Conservation (phyloP, 495 filamentous ascomycete species). For the Xylaria bambusicola region DNA sequence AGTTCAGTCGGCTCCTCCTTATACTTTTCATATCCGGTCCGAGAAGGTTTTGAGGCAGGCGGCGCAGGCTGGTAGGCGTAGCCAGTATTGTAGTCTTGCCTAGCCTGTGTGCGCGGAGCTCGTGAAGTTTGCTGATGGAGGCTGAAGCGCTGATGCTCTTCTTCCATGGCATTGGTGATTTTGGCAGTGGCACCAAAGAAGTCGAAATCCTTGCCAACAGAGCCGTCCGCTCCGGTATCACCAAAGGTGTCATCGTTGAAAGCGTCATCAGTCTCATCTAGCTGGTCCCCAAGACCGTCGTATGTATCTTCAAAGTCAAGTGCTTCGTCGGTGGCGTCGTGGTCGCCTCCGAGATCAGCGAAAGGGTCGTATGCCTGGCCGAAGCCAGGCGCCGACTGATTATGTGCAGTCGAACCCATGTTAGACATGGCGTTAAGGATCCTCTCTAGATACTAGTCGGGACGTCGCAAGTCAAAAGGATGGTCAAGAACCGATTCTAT, state of each 20-base stretch:
- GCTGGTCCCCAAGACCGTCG: constrained; percentile 88
- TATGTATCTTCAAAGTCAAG: constrained; percentile 98
- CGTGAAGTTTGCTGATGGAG: constrained; percentile 59
- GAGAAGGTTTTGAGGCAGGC: constrained; percentile 56
- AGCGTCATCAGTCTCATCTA: constrained; percentile 89
- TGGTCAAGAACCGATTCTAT: background rate
- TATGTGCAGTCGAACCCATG: constrained; percentile 69
- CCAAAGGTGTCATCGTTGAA: constrained; percentile 99
- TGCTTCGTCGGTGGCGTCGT: constrained; percentile 75
- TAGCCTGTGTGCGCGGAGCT: constrained; percentile 30
- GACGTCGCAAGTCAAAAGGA: background rate
- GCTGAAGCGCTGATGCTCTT: constrained; percentile 82
- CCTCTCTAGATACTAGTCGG: background rate
- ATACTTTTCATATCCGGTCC: constrained; percentile 88
- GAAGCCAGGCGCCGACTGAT: constrained; percentile 66
- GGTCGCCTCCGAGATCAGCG: constrained; percentile 68
- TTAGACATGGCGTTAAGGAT: constrained; percentile 78
- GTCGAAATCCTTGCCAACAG: constrained; percentile 90
- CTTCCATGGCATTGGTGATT: constrained; percentile 78
- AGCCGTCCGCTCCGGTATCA: constrained; percentile 32
- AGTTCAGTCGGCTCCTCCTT: constrained; percentile 75
- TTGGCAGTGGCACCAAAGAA: constrained; percentile 92
- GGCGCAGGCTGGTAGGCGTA: constrained; percentile 40
- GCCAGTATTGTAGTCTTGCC: constrained; percentile 35
- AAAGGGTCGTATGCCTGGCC: constrained; percentile 86